Evolutionary conservation across 164 flowering plant species (phyloP).

Genomic region (Magnolia changhungtana): DNA sequence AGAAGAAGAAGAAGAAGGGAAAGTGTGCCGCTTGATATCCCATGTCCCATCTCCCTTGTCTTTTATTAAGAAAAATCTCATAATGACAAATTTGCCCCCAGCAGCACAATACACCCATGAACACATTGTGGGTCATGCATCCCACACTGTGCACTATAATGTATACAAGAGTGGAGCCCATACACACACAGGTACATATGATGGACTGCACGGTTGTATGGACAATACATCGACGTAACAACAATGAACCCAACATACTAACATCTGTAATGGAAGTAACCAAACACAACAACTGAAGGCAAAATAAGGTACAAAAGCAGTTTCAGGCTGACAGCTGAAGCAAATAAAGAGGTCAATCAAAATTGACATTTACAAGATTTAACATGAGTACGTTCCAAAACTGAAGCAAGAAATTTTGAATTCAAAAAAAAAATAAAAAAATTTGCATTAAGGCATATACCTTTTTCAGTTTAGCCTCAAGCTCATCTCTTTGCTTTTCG

Average conservation of each 20-base stretch:
- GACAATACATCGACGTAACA: no score
- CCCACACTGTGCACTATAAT: no score
- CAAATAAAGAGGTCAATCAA: background rate
- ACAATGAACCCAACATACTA: no score
- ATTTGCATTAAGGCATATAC: slow-evolving; percentile 24
- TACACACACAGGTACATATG: no score
- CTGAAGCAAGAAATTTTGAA: background rate
- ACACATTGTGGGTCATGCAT: no score
- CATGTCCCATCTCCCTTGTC: background rate
- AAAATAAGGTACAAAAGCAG: background rate
- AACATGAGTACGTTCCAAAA: background rate
- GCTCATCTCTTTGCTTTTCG: slow-evolving; percentile 59
- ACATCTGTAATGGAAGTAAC: no score
- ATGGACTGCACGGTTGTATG: no score
- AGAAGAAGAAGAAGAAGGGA: background rate
- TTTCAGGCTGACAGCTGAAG: background rate
- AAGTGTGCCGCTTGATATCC: background rate
- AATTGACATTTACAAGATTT: background rate
- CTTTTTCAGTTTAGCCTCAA: slow-evolving; percentile 72
- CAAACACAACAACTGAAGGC: no score
- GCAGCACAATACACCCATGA: no score
- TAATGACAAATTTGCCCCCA: no score
- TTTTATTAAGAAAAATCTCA: background rate
- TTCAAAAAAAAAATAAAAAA: background rate
- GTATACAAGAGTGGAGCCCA: no score